Evolutionary conservation across 768 basidiomycete genomes (phyloP).

Genomic region (Galerina sulciceps): DNA sequence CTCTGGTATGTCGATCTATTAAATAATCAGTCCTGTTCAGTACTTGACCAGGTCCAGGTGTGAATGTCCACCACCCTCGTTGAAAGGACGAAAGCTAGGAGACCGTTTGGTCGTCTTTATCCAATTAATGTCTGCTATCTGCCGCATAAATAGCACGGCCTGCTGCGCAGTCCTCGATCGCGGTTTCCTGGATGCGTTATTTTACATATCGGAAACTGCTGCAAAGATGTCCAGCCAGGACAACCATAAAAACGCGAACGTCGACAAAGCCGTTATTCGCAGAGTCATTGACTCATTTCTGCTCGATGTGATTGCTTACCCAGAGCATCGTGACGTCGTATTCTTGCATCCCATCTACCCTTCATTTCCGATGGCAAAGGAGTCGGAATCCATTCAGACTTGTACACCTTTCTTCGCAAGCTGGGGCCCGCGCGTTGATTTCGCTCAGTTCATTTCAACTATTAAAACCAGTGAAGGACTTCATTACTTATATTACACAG

Average conservation of each 20-base stretch:
- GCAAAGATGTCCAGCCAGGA: background rate
- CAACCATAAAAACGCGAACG: background rate
- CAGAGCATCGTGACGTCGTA: slow-evolving; percentile 10
- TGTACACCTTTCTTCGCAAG: background rate
- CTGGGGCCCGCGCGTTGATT: background rate
- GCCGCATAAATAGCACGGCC: background rate
- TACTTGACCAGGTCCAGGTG: background rate
- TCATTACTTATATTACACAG: background rate
- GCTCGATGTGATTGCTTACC: slow-evolving; percentile 11
- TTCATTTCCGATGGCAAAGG: background rate
- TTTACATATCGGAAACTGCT: background rate
- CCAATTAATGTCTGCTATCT: slow-evolving; percentile 1
- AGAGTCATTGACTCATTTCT: background rate
- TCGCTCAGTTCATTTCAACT: background rate
- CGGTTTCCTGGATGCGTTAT: background rate
- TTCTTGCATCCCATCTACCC: slow-evolving; percentile 11
- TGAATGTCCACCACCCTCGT: background rate
- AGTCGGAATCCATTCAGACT: background rate
- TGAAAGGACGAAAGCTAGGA: background rate
- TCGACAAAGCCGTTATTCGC: background rate
- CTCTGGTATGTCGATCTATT: background rate
- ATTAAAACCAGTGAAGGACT: background rate
- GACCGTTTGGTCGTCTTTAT: background rate
- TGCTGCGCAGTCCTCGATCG: background rate
- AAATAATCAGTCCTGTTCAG: background rate